Percentiles rank a stretch among this genome's conserved stretches.
These are phyloP conservation scores for Spiraea crenata DNA, from an alignment of 331 rosid species.

Conservation along the genomic window DNA sequence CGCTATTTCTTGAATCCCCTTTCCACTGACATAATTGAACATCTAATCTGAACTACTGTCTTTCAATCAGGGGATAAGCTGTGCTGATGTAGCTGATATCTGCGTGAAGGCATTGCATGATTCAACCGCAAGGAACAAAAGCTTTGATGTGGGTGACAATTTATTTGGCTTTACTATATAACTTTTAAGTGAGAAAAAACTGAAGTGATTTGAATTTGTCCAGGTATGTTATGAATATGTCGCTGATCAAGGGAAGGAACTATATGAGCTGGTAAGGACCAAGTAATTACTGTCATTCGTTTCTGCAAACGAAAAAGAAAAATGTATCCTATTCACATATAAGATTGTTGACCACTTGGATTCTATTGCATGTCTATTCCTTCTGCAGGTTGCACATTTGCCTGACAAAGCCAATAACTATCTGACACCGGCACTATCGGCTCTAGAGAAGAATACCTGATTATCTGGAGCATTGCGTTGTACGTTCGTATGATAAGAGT, in stretches of 20 bases:
- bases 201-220: conserved; percentile 25
- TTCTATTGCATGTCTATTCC: conserved; percentile 14
- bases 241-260: conserved; percentile 85
- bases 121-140: conserved; percentile 91
- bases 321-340: no score
- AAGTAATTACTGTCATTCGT: background rate
- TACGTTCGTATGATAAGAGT: background rate
- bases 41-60: background rate
- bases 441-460: conserved; percentile 91
- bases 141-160: conserved; percentile 79
- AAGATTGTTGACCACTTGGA: conserved; percentile 11
- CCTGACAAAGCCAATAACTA: conserved; percentile 99
- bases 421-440: conserved; percentile 89
- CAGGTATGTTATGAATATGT: conserved; percentile 95
- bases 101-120: conserved; percentile 97
- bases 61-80: conserved; percentile 75
- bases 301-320: conserved; percentile 2
- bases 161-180: conserved; percentile 17
- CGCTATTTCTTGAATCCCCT: background rate
- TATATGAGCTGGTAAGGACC: conserved; percentile 84
- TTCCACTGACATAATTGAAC: background rate
- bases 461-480: conserved; percentile 8
- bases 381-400: conserved; percentile 86
- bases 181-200: conserved; percentile 22
- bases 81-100: conserved; percentile 98